phyloP scores from a whole-genome alignment of 2,329 filamentous ascomycete species.

The Nigrospora osmanthi region DNA sequence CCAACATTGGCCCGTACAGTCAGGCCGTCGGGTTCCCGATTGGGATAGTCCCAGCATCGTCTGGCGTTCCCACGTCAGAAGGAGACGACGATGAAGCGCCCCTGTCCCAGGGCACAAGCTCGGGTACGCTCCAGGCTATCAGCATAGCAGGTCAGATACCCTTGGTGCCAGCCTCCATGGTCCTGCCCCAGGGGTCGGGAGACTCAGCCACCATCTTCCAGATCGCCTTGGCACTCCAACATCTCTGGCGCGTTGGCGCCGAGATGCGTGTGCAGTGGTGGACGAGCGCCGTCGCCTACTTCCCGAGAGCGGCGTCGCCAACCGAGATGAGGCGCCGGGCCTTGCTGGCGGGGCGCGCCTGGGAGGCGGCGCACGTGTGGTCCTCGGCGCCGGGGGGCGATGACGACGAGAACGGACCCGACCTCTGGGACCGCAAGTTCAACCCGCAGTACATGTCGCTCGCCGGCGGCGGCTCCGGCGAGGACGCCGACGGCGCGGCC shows the following conservation, averaged over 20 bases:
- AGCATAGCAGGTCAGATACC: conserved; percentile 89
- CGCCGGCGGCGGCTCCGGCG: conserved; percentile 15
- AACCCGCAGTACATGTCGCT: conserved; percentile 40
- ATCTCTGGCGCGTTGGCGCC: conserved; percentile 75
- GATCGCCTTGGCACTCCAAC: conserved; percentile 70
- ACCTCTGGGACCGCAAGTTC: conserved; percentile 63
- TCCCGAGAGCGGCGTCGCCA: conserved; percentile 34
- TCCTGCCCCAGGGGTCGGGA: conserved; percentile 30
- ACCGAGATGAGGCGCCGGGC: conserved; percentile 24
- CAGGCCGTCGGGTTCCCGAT: conserved; percentile 63
- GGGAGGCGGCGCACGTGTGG: conserved; percentile 35
- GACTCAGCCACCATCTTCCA: conserved; percentile 44
- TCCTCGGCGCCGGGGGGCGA: conserved; percentile 32
- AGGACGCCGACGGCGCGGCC: conserved; percentile 14
- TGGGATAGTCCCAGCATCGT: conserved; percentile 14
- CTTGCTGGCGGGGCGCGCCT: conserved; percentile 34
- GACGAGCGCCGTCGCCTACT: conserved; percentile 68
- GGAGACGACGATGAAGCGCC: conserved; percentile 15
- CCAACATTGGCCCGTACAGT: conserved; percentile 95
- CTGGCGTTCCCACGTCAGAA: conserved; percentile 1
- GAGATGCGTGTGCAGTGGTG: conserved; percentile 68
- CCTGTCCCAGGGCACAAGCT: conserved; percentile 5
- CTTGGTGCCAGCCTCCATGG: conserved; percentile 74
- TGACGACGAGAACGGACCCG: conserved; percentile 39
- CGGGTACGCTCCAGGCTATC: conserved; percentile 25